A percentile compares a stretch with the other conserved stretches of the same genome.
Evolutionary conservation across 768 basidiomycete genomes (phyloP).

Genomic region (Lactarius quietus): DNA sequence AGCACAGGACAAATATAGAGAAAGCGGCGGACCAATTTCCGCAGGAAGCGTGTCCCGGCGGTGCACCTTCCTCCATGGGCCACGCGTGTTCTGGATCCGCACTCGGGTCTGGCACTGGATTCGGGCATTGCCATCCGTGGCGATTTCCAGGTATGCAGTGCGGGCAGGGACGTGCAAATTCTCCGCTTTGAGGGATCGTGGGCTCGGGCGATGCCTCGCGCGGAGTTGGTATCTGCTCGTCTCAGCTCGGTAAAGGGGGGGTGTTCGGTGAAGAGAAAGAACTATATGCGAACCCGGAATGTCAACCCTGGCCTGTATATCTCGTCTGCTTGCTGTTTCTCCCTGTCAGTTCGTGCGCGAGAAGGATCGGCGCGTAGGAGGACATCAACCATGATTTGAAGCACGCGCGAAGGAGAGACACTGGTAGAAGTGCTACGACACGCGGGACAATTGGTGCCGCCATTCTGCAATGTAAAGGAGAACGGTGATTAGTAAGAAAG

Average conservation of each 20-base stretch:
- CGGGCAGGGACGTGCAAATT: slow-evolving; percentile 75
- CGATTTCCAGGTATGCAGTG: slow-evolving; percentile 68
- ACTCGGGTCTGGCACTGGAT: slow-evolving; percentile 70
- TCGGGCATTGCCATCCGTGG: slow-evolving; percentile 78
- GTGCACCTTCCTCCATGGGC: slow-evolving; percentile 71
- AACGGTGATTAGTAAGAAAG: slow-evolving; percentile 5
- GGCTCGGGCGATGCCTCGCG: slow-evolving; percentile 76
- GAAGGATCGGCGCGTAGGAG: slow-evolving; percentile 69
- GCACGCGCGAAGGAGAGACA: slow-evolving; percentile 66
- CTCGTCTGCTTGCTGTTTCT: slow-evolving; percentile 79
- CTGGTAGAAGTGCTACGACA: slow-evolving; percentile 68
- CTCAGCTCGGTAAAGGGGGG: slow-evolving; percentile 1
- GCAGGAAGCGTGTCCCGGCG: slow-evolving; percentile 76
- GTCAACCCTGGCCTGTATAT: slow-evolving; percentile 60
- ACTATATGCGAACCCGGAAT: slow-evolving; percentile 51
- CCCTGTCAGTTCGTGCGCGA: slow-evolving; percentile 61
- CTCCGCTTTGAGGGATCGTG: slow-evolving; percentile 56
- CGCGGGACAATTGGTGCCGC: slow-evolving; percentile 79
- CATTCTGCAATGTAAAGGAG: slow-evolving; percentile 55
- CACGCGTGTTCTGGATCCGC: slow-evolving; percentile 69
- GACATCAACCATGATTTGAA: slow-evolving; percentile 70
- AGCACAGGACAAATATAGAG: not conserved
- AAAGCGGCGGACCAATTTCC: slow-evolving; percentile 65
- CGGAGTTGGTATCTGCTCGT: slow-evolving; percentile 64
- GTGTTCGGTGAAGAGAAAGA: not conserved